Evolutionary conservation across 768 basidiomycete genomes (phyloP), one percentile per base, ranked within the genome.

Genomic region (Pisolithus sp.): DNA sequence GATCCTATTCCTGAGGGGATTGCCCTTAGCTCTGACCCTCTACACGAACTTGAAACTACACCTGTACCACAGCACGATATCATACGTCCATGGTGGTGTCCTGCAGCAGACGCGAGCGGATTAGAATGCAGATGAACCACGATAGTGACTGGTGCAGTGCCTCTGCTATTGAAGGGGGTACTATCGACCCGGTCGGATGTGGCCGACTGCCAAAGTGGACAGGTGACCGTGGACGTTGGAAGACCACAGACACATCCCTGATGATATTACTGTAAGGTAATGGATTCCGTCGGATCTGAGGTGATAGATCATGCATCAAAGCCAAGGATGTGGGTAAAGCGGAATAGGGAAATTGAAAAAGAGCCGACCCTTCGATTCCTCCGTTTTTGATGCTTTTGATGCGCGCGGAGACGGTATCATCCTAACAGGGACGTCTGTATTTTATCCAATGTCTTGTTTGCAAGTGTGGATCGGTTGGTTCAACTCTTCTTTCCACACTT

Each of bases 351-450:
- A 57, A 57, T 28, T 50, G 13, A 20, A 53, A 55, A 46, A 65
- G 55, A 54, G 54, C 2, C 45, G 58, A 60, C 54, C 20, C 52
- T 15, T 39, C 53, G 12, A 39, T 46, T 7, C 59, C 59, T 13
- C 49, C 57, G 42, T 59, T 68, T 20, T 59, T 65, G 17, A n/a
- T 72, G 49, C 72, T 68, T 18, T 59, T 74, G 37, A 65, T 72
- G 7, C 73, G 75, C 73, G 75, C 50, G 72, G 74, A 0, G 73
- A 75, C 58, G 60, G 66, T 46, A 55, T 69, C 2, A 43, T 74
- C 37, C 60, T 74, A 6, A 56, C 7, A 2, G 73, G 74, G 9
- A 74, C 63, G 73, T 73, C 60, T 69, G 54, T 68, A 62, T 47
- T 20, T 38, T 15, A 31, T 47, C 30, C 3, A n/a, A 44, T 6